phyloP scores from a whole-genome alignment of 2,329 filamentous ascomycete species.

The Arthrinium puccinioides region DNA sequence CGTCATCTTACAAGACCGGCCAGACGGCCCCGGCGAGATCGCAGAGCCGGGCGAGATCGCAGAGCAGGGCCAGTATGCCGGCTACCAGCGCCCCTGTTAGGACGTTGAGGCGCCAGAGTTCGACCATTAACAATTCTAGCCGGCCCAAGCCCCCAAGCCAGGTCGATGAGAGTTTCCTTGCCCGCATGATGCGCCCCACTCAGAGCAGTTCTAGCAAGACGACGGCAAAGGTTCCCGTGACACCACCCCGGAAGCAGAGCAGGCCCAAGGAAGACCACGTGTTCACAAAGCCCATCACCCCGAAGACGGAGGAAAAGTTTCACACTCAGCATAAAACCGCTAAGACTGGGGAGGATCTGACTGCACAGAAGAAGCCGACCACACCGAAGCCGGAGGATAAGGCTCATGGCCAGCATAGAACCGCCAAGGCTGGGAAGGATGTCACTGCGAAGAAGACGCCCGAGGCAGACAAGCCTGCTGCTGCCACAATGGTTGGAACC shows the following conservation, averaged over 20 bases:
- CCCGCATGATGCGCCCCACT: conserved; percentile 77
- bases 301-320: no score
- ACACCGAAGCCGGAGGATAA: neutral
- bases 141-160: conserved; percentile 51
- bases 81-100: conserved; percentile 20
- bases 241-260: conserved; percentile 37
- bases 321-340: no score
- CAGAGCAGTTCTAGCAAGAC: conserved; percentile 61
- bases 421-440: neutral
- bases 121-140: conserved; percentile 32
- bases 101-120: conserved; percentile 36
- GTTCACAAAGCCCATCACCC: no score
- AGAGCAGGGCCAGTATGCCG: conserved; percentile 37
- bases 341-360: no score
- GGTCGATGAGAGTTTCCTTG: conserved; percentile 65
- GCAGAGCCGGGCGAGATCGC: conserved; percentile 27
- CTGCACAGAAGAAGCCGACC: conserved; percentile 1
- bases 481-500: neutral
- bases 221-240: conserved; percentile 49
- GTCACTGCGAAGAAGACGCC: neutral
- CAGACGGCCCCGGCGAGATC: conserved; percentile 10
- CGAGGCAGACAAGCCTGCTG: conserved; percentile 11
- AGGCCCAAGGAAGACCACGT: no score
- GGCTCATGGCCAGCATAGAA: neutral
- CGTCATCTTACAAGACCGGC: conserved; percentile 59